phyloP scores from a whole-genome alignment of 2,329 filamentous ascomycete genomes.

The Parascedosporium putredinis region DNA sequence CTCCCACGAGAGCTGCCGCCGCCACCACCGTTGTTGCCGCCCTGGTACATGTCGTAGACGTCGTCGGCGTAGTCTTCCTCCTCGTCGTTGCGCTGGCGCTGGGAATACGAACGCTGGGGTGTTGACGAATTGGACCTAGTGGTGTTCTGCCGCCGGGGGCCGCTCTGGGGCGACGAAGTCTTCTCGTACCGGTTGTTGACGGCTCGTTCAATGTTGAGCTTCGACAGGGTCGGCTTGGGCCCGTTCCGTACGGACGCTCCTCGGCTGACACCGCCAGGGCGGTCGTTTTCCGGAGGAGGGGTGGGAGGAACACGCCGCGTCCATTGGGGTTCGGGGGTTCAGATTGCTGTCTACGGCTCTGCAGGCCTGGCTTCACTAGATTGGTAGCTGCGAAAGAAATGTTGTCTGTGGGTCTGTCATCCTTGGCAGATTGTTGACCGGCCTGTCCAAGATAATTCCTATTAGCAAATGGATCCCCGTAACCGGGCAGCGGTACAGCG shows the following conservation, averaged over 20 bases:
- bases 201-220: conserved; percentile 51
- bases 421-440: conserved; percentile 46
- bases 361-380: conserved; percentile 76
- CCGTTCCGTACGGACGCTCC: conserved; percentile 53
- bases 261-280: conserved; percentile 37
- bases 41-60: conserved; percentile 54
- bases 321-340: conserved; percentile 70
- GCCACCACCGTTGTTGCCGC: conserved; percentile 19
- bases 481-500: conserved; percentile 1
- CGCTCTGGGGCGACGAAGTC: conserved; percentile 32
- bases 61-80: conserved; percentile 59
- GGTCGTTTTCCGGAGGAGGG: conserved; percentile 86
- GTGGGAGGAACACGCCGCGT: conserved; percentile 87
- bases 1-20: conserved; percentile 26
- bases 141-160: conserved; percentile 12
- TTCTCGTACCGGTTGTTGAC: conserved; percentile 46
- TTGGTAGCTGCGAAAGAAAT: conserved; percentile 90
- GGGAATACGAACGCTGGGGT: conserved; percentile 10
- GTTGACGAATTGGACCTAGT: conserved; percentile 5
- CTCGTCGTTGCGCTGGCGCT: conserved; percentile 29
- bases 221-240: conserved; percentile 49
- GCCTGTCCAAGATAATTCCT: conserved; percentile 25
- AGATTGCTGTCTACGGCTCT: conserved; percentile 73
- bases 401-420: conserved; percentile 73
- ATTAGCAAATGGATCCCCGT: conserved; percentile 14